Percentiles rank a stretch among this genome's conserved stretches.
Evolutionary conservation across 352 stramenopile species (phyloP).

Genomic region (Pilasporangium apinafurcum): DNA sequence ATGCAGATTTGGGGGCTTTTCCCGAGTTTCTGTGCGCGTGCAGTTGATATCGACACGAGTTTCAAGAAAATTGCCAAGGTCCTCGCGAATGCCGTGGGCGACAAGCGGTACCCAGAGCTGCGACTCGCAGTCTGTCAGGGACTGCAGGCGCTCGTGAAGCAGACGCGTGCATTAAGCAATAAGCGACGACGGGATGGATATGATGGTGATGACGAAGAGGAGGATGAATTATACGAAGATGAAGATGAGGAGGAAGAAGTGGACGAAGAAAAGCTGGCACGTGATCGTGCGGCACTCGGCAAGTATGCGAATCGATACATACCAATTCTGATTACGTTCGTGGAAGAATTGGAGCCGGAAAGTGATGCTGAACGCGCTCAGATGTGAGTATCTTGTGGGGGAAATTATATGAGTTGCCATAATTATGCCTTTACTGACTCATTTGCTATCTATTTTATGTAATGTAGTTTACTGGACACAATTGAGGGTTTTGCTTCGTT

Average conservation of each 20-base stretch:
- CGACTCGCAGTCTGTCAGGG: slow-evolving; percentile 81
- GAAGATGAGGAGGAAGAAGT: slow-evolving; percentile 48
- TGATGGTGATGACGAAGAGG: slow-evolving; percentile 34
- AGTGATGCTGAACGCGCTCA: slow-evolving; percentile 70
- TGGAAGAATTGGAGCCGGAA: slow-evolving; percentile 73
- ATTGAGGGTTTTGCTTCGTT: slow-evolving; percentile 78
- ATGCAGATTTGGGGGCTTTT: slow-evolving; percentile 83
- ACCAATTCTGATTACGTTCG: slow-evolving; percentile 76
- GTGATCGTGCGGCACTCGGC: slow-evolving; percentile 64
- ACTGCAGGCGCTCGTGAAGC: slow-evolving; percentile 76
- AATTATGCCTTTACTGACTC: neutral
- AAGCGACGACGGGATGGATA: slow-evolving; percentile 32
- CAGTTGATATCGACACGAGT: slow-evolving; percentile 63
- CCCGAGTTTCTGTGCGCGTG: slow-evolving; percentile 68
- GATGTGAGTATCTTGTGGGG: slow-evolving; percentile 9
- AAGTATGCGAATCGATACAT: slow-evolving; percentile 84
- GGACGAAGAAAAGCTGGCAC: slow-evolving; percentile 68
- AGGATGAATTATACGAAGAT: slow-evolving; percentile 26
- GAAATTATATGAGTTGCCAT: neutral
- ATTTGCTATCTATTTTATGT: neutral
- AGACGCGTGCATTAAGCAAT: slow-evolving; percentile 39
- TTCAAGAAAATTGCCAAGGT: slow-evolving; percentile 87
- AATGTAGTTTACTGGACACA: slow-evolving; percentile 53
- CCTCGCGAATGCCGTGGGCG: slow-evolving; percentile 79
- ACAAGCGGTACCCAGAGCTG: slow-evolving; percentile 82